Percentiles rank a stretch among this genome's conserved stretches.
Evolutionary conservation across 306 rosid genomes (phyloP).

Genomic region (Malus asiatica): DNA sequence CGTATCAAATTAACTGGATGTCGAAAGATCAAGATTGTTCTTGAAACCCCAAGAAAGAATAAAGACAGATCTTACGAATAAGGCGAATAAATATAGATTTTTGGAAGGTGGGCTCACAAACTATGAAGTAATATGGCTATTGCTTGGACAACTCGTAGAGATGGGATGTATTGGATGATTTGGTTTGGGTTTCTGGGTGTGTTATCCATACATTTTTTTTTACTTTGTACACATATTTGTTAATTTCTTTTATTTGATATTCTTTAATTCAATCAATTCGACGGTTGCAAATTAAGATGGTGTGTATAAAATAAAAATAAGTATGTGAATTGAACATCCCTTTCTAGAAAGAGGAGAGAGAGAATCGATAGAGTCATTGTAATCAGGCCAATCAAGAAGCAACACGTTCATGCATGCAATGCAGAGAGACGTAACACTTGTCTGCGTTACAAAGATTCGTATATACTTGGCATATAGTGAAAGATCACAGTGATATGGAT

Average conservation of each 20-base stretch:
- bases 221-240: fast-evolving
- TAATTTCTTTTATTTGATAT: too few species aligned
- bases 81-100: neutral
- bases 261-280: too few species aligned
- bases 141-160: neutral
- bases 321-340: too few species aligned
- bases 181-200: neutral
- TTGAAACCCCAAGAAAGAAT: neutral
- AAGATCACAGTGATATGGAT: neutral
- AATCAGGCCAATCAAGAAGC: neutral
- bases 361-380: neutral
- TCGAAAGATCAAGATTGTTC: neutral
- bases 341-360: neutral
- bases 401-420: constrained; percentile 15
- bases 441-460: neutral
- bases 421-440: constrained; percentile 12
- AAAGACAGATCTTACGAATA: neutral
- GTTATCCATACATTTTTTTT: too few species aligned
- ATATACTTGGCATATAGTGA: neutral
- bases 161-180: neutral
- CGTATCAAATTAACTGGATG: neutral
- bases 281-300: too few species aligned
- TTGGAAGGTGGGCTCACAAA: neutral
- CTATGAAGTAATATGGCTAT: neutral
- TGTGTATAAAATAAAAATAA: too few species aligned